Percentiles rank a stretch among this genome's conserved stretches.
These are phyloP conservation scores for Citrullus mucosospermus DNA, from an alignment of 306 rosid species.

Conservation along the genomic window DNA sequence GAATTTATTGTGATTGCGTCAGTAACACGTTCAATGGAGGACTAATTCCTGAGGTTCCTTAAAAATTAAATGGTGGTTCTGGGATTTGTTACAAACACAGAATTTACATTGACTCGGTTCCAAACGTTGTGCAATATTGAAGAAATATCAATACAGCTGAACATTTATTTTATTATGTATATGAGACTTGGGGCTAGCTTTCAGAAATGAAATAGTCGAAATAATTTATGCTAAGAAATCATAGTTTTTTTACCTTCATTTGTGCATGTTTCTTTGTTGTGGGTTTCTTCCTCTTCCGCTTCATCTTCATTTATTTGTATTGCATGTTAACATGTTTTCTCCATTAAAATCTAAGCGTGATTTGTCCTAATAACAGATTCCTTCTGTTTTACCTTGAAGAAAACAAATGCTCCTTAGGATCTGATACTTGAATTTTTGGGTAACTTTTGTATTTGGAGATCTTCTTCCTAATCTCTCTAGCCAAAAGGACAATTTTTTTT, in stretches of 20 bases:
- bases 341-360: background rate
- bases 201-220: too few relatives aligned
- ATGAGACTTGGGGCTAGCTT: background rate
- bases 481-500: too few relatives aligned
- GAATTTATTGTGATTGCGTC: background rate
- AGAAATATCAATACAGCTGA: background rate
- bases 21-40: too few relatives aligned
- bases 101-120: background rate
- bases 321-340: background rate
- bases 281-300: background rate
- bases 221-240: too few relatives aligned
- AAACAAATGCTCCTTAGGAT: background rate
- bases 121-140: background rate
- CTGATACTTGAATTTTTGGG: too few relatives aligned
- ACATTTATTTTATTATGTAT: background rate
- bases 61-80: too few relatives aligned
- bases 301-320: too few relatives aligned
- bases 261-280: background rate
- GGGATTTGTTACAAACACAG: background rate
- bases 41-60: too few relatives aligned
- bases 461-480: too few relatives aligned
- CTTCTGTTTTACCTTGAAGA: background rate
- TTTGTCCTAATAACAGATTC: background rate
- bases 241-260: background rate
- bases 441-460: too few relatives aligned